phyloP scores from a whole-genome alignment of 2,329 filamentous ascomycete genomes.

The Fusarium anguioides region DNA sequence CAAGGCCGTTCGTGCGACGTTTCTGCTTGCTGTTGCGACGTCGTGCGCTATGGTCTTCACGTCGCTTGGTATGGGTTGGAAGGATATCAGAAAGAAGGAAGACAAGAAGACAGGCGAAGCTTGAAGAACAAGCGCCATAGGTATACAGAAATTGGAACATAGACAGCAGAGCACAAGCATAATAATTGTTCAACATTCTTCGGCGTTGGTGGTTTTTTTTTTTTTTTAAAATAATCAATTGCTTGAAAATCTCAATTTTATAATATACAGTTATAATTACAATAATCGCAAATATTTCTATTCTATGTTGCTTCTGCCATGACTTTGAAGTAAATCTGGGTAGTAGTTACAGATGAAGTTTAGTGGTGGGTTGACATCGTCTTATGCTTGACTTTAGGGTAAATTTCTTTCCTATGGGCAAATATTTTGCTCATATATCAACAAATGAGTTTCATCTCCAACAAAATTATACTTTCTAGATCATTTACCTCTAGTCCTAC shows the following conservation, averaged over 20 bases:
- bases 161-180: neutral
- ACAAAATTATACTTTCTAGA: neutral
- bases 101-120: slow-evolving; percentile 23
- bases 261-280: neutral
- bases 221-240: neutral
- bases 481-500: neutral
- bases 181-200: no score
- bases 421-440: slow-evolving; percentile 16
- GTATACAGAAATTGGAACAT: neutral
- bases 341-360: neutral
- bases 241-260: neutral
- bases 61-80: slow-evolving; percentile 59
- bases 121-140: neutral
- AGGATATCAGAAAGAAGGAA: slow-evolving; percentile 55
- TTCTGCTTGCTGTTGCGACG: slow-evolving; percentile 49
- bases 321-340: neutral
- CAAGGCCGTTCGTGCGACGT: slow-evolving; percentile 47
- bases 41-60: slow-evolving; percentile 48
- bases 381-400: slow-evolving; percentile 10
- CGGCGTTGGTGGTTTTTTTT: neutral
- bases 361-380: neutral
- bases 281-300: no score
- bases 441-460: neutral
- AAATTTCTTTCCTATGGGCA: neutral
- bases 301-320: no score